A percentile compares a stretch with the other conserved stretches of the same genome.
Evolutionary conservation across 345 rosid species (phyloP).

Genomic region (Kernera saxatilis): DNA sequence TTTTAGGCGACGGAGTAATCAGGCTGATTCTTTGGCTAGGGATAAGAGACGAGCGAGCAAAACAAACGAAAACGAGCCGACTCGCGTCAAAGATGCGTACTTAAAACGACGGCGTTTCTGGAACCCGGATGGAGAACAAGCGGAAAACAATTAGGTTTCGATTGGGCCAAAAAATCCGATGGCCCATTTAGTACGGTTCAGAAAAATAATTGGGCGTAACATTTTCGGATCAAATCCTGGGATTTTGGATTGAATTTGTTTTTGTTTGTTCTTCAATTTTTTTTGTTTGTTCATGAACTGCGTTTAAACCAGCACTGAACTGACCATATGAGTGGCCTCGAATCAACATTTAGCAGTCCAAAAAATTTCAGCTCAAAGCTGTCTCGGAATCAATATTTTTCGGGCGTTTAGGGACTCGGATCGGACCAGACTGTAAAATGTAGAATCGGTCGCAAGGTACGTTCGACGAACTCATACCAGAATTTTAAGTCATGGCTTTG

Average conservation of each 20-base stretch:
- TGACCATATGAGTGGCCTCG: neutral
- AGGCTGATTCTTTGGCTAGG: neutral
- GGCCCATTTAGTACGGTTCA: neutral
- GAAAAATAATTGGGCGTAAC: no score
- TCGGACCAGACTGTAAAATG: neutral
- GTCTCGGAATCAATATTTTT: neutral
- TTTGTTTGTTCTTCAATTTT: neutral
- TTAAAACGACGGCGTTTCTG: neutral
- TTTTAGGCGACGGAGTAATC: conserved; percentile 24
- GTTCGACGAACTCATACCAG: neutral
- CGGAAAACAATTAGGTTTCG: neutral
- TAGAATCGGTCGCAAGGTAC: neutral
- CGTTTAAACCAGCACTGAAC: neutral
- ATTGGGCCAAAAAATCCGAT: neutral
- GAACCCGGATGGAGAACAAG: neutral
- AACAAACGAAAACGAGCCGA: neutral
- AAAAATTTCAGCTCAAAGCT: neutral
- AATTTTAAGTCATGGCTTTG: neutral
- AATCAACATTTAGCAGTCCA: neutral
- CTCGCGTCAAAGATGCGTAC: neutral
- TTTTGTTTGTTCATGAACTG: neutral
- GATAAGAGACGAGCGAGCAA: conserved; percentile 14
- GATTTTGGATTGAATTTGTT: no score
- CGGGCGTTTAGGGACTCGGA: neutral
- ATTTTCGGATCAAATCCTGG: neutral